Evolutionary conservation across 2,329 filamentous ascomycete genomes (phyloP), one percentile per base, ranked within the genome.

Genomic region (Aspergillus luchuensis): DNA sequence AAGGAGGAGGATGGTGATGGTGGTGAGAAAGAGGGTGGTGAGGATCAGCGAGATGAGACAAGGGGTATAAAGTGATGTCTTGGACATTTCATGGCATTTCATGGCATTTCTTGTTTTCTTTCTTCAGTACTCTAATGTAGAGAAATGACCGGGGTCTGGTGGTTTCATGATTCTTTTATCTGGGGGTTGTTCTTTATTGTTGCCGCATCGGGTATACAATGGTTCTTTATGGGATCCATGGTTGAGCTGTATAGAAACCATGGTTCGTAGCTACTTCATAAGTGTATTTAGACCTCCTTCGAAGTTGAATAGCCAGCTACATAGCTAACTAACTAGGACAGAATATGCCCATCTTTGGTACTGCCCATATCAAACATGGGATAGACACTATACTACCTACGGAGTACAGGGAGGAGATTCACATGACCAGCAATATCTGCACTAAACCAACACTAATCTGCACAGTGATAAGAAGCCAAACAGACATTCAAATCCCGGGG

Each of bases 1-100:
- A 10, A 58, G 41, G 49, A 60, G 41, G 7, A 62, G 49, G 6
- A 52, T 53, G 28, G 50, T 21, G 38, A 63, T 43, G 48, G 58
- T 60, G 19, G 55, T 15, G 21, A 58, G 10, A 11, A 47, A 58
- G n/a, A 63, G 38, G 23, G 48, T 60, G 15, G 52, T 52, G 50
- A 56, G 41, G 43, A 49, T 38, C n/a, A 59, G 58, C 47, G 39
- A 21, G 11, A 39, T 4, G 36, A 43, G 48, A 25, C 39, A 19
- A 13, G 52, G 17, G 41, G 21, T 28, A 43, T 25, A 19, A 15
- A 33, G 28, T 6, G 43, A 28, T 39, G 43, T 56, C 25, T 50
- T 50, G 30, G 30, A 47, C 48, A 28, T 23, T 36, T 47, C 51
- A 30, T 50, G 47, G 25, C 48, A 28, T 23, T 36, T 47, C 51